Base-by-base conservation (phyloP, 768 basidiomycete species). In the Mycena maculata region DNA sequence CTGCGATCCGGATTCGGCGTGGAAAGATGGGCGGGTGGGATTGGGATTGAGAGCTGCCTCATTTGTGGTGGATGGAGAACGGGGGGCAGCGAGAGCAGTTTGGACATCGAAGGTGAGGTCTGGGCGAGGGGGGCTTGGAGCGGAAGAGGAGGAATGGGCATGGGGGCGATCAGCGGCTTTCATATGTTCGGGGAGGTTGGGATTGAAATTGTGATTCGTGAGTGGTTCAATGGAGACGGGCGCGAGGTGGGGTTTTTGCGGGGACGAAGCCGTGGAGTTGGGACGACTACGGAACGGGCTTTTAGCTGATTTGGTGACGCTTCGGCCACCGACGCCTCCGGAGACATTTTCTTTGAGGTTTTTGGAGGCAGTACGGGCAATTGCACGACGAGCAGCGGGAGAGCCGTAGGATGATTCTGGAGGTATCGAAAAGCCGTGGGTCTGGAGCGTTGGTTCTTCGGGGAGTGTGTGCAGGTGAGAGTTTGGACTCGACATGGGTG, bases 261-360 rank as follows among this genome's bases (percentile, higher is more conserved):
- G 81, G 54, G 83, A 84, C 22, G 80, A 60, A 30, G 75, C 61
- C 45, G 78, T 73, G 56, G 86, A 86, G 38, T 72, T 74, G 20
- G 85, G 83, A 45, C 81, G 79, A 47, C 85, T 85, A 54, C 72
- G 77, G 69, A 85, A 87, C 2, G 86, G 85, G 27, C 84, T 86
- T 13, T 78, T 82, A 25, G 86, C 80, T 22, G 65, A 39, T 62
- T 66, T 25, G 27, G 11, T 22, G 39, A 61, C 54, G 33, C 63
- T 67, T 16, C 15, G 54, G 60, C 60, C 58, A 50, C 61, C 56
- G 30, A 28, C 25, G n/a, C n/a, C n/a, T n/a, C n/a, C n/a, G 8
- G 60, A 52, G 9, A 64, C 53, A 41, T 74, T 72, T 70, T 77
- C 67, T 56, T 71, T 72, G 39, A 71, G 58, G 20, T 71, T 70